Percentiles rank a stretch among this genome's conserved stretches.
Conservation (phyloP, 352 stramenopile species). For the Phytophthora sp. region DNA sequence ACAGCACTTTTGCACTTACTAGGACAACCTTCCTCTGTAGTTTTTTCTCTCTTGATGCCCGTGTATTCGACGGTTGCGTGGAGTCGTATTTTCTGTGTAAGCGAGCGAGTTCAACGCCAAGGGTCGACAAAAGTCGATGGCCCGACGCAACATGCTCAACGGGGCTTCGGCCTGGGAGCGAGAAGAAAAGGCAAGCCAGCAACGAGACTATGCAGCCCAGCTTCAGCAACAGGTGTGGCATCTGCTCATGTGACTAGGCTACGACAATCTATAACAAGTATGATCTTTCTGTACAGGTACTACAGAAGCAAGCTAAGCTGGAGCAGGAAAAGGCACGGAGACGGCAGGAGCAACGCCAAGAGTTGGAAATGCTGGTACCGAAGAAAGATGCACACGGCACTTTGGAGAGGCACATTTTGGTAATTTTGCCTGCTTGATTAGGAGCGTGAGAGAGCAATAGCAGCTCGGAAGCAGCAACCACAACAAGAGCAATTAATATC, state of each 20-base stretch:
- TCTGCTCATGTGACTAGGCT: background rate
- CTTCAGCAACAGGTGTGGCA: conserved; percentile 61
- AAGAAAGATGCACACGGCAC: background rate
- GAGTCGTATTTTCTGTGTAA: too few species aligned
- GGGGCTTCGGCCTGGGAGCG: conserved; percentile 51
- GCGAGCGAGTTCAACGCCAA: too few species aligned
- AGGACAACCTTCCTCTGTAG: too few species aligned
- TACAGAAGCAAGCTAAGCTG: conserved; percentile 51
- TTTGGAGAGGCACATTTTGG: background rate
- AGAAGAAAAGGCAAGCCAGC: conserved; percentile 55
- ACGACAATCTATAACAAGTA: background rate
- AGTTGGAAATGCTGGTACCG: conserved; percentile 53
- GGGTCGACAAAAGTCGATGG: too few species aligned
- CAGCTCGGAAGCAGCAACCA: conserved; percentile 18
- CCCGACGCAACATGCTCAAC: conserved; percentile 45
- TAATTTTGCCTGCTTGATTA: background rate
- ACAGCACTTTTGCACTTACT: too few species aligned
- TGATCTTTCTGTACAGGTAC: conserved; percentile 20
- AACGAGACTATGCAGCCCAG: conserved; percentile 70
- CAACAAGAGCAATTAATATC: conserved; percentile 6
- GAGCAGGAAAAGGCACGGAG: conserved; percentile 50
- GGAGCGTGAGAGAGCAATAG: conserved; percentile 16
- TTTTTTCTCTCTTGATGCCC: too few species aligned
- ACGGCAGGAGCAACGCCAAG: conserved; percentile 52
- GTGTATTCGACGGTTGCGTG: too few species aligned